Conservation (phyloP, 2,329 filamentous ascomycete genomes). For the Diaporthe sp. region DNA sequence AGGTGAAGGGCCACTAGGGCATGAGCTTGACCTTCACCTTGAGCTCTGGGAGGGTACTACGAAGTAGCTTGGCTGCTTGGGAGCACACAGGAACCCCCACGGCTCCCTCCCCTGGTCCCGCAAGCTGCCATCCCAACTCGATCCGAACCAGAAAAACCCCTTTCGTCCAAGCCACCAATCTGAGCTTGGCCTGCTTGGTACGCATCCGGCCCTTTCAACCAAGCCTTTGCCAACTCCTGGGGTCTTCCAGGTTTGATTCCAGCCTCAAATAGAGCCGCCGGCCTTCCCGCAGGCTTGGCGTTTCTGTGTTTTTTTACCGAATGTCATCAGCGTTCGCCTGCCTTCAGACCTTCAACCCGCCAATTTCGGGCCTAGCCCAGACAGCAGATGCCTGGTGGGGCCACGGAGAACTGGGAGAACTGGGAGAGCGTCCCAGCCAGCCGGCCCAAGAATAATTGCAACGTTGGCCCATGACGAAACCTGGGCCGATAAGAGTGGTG, state of each 20-base stretch:
- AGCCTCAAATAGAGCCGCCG: slow-evolving; percentile 21
- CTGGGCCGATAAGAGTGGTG: slow-evolving; percentile 13
- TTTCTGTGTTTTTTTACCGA: slow-evolving; percentile 7
- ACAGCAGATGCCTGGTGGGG: slow-evolving; percentile 2
- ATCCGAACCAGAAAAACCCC: slow-evolving; percentile 19
- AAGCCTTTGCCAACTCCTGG: slow-evolving; percentile 25
- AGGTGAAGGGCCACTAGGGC: neutral
- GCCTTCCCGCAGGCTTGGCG: slow-evolving; percentile 20
- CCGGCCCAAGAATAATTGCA: slow-evolving; percentile 8
- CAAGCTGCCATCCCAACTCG: slow-evolving; percentile 23
- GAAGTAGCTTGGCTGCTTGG: neutral
- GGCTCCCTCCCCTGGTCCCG: neutral
- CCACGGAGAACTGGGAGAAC: neutral
- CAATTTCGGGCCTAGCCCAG: slow-evolving; percentile 28
- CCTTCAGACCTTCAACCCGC: slow-evolving; percentile 20
- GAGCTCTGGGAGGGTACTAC: neutral
- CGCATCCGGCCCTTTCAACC: neutral
- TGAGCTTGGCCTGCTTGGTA: slow-evolving; percentile 14
- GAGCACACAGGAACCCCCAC: neutral
- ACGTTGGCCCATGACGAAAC: slow-evolving; percentile 30
- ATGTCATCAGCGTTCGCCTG: slow-evolving; percentile 30
- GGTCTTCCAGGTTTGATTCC: slow-evolving; percentile 12
- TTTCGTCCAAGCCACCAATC: slow-evolving; percentile 30
- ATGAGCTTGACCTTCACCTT: slow-evolving; percentile 18
- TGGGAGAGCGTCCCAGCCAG: neutral